Conservation (phyloP, 108 stramenopile genomes). For the Discostella pseudostelligera region DNA sequence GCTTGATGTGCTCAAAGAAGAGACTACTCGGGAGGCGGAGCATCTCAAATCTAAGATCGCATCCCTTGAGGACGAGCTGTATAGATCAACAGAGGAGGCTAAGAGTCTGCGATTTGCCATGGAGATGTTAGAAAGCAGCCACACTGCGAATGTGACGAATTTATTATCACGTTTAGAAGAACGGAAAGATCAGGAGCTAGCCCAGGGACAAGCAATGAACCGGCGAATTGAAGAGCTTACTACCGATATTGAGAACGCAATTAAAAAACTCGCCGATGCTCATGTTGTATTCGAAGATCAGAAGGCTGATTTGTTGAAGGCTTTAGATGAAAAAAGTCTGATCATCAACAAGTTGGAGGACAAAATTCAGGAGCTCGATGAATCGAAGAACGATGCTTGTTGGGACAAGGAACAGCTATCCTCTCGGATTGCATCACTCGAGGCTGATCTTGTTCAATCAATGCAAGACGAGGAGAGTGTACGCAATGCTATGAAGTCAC, state of each 20-base stretch:
- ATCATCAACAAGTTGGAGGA: too few relatives aligned
- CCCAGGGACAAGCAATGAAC: neutral
- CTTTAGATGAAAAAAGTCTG: too few relatives aligned
- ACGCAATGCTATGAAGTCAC: constrained; percentile 1
- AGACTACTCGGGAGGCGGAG: neutral
- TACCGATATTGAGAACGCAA: neutral
- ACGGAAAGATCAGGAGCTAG: neutral
- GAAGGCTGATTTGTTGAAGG: too few relatives aligned
- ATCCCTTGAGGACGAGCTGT: constrained; percentile 6
- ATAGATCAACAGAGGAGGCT: constrained; percentile 5
- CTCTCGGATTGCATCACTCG: constrained; percentile 2
- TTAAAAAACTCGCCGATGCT: neutral
- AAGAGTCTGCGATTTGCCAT: neutral
- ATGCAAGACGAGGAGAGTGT: constrained; percentile 5
- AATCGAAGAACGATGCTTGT: neutral
- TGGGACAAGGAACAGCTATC: constrained; percentile 1
- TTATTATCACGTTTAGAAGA: neutral
- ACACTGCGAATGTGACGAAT: neutral
- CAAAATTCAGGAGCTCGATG: neutral
- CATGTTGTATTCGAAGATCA: too few relatives aligned
- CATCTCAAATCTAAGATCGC: constrained; percentile 4
- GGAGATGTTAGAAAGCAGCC: neutral
- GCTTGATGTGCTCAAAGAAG: neutral
- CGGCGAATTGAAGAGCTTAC: neutral
- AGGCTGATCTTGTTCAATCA: constrained; percentile 1